Percentiles rank a stretch among this genome's conserved stretches.
phyloP scores from a whole-genome alignment of 139 green algal genomes.

The Chlorella sp. region DNA sequence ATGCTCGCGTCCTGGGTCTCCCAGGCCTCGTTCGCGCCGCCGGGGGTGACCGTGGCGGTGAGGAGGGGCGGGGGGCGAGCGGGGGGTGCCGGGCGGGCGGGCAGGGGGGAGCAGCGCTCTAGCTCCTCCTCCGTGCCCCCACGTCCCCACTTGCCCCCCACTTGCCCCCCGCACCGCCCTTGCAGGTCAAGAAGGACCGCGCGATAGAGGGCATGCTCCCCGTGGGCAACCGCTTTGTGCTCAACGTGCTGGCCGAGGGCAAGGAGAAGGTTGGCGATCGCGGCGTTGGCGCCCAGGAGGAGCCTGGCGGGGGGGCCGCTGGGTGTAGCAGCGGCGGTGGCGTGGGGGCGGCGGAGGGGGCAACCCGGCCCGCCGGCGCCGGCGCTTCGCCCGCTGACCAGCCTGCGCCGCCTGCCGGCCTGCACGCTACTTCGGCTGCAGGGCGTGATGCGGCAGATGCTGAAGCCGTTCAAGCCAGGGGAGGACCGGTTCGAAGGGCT shows the following conservation, averaged over 20 bases:
- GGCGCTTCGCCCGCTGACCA: background rate
- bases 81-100: background rate
- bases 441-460: slow-evolving; percentile 71
- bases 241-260: slow-evolving; percentile 86
- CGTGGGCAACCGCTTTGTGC: slow-evolving; percentile 69
- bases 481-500: slow-evolving; percentile 85
- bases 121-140: background rate
- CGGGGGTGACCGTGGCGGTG: too few relatives aligned
- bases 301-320: background rate
- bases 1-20: slow-evolving; percentile 96
- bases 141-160: background rate
- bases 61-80: background rate
- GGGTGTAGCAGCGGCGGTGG: background rate
- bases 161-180: slow-evolving; percentile 68
- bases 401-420: background rate
- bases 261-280: slow-evolving; percentile 42
- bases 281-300: background rate
- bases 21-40: too few relatives aligned
- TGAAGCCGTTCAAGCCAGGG: slow-evolving; percentile 81
- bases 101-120: background rate
- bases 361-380: background rate
- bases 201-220: slow-evolving; percentile 87
- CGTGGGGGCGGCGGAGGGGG: background rate
- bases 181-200: slow-evolving; percentile 95
- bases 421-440: slow-evolving; percentile 23